A percentile compares a stretch with the other conserved stretches of the same genome.
Evolutionary conservation across 176 grass and related monocot genomes (phyloP).

Genomic region (Saccharum officinarum): DNA sequence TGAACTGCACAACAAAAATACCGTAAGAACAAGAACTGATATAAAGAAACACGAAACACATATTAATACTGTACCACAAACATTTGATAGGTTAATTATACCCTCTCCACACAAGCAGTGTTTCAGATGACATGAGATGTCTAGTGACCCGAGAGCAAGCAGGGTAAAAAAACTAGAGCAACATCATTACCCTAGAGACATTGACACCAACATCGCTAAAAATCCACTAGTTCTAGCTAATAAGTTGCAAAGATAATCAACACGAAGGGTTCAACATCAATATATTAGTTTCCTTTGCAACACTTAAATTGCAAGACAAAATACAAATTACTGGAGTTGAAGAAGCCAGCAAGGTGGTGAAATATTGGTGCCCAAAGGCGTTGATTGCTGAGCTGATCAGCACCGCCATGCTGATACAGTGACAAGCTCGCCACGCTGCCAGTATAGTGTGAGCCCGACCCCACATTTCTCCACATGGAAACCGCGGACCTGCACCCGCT

Average conservation of each 20-base stretch:
- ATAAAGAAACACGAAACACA: constrained; percentile 17
- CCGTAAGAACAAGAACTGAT: constrained; percentile 8
- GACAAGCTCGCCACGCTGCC: constrained; percentile 71
- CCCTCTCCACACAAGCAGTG: constrained; percentile 38
- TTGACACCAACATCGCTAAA: constrained; percentile 41
- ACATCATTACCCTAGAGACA: constrained; percentile 37
- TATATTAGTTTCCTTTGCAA: constrained; percentile 34
- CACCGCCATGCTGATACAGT: constrained; percentile 81
- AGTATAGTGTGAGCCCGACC: constrained; percentile 60
- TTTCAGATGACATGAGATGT: constrained; percentile 34
- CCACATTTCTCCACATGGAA: constrained; percentile 85
- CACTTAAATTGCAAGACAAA: constrained; percentile 39
- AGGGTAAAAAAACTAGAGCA: constrained; percentile 34
- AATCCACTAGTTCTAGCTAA: constrained; percentile 49
- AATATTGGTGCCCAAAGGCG: neutral
- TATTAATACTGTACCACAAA: constrained; percentile 41
- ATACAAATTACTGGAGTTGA: constrained; percentile 54
- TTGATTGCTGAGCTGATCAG: constrained; percentile 33
- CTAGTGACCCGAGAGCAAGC: constrained; percentile 5
- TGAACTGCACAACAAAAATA: neutral
- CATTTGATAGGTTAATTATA: constrained; percentile 41
- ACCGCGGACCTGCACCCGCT: constrained; percentile 79
- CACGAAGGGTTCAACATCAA: constrained; percentile 21
- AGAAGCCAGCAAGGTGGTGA: constrained; percentile 17
- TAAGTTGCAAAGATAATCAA: constrained; percentile 36